Conservation (phyloP, 352 stramenopile genomes). For the Chrysophaeum taylorii region DNA sequence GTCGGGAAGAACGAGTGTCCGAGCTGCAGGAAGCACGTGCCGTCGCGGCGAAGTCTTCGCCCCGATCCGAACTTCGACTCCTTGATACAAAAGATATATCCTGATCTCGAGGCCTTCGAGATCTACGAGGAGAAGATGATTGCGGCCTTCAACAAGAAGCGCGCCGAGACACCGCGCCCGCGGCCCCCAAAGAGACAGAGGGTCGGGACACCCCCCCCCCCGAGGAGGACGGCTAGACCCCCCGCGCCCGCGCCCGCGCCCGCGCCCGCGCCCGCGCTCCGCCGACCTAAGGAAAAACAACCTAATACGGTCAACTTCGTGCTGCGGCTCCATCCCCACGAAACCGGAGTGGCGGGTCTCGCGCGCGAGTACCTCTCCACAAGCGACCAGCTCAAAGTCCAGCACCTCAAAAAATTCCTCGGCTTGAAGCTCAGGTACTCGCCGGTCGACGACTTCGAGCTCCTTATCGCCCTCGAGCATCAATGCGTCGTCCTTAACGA, state of each 20-base stretch:
- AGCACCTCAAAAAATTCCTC: slow-evolving; percentile 59
- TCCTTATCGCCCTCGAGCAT: not conserved
- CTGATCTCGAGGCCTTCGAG: too few species aligned
- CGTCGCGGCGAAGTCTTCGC: slow-evolving; percentile 54
- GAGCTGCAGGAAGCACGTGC: slow-evolving; percentile 62
- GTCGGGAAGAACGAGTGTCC: slow-evolving; percentile 58
- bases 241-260: too few species aligned
- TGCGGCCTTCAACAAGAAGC: too few species aligned
- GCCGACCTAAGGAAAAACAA: too few species aligned
- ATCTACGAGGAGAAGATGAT: too few species aligned
- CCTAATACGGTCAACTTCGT: slow-evolving; percentile 51
- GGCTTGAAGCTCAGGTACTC: slow-evolving; percentile 36
- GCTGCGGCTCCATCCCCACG: slow-evolving; percentile 46
- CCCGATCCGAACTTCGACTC: slow-evolving; percentile 57
- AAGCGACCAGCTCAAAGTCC: slow-evolving; percentile 52
- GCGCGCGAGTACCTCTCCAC: slow-evolving; percentile 51
- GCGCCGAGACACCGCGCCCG: too few species aligned
- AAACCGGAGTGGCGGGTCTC: slow-evolving; percentile 33
- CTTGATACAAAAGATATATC: slow-evolving; percentile 59
- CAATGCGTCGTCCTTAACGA: slow-evolving; percentile 6
- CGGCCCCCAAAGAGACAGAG: too few species aligned
- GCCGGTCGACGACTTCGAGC: slow-evolving; percentile 1
- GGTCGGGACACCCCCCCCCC: too few species aligned
- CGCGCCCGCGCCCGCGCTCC: too few species aligned
- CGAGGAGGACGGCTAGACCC: too few species aligned